Percentiles rank a stretch among this genome's conserved stretches.
phyloP scores from a whole-genome alignment of 441 rosid genomes.

The Theobroma grandiflorum region DNA sequence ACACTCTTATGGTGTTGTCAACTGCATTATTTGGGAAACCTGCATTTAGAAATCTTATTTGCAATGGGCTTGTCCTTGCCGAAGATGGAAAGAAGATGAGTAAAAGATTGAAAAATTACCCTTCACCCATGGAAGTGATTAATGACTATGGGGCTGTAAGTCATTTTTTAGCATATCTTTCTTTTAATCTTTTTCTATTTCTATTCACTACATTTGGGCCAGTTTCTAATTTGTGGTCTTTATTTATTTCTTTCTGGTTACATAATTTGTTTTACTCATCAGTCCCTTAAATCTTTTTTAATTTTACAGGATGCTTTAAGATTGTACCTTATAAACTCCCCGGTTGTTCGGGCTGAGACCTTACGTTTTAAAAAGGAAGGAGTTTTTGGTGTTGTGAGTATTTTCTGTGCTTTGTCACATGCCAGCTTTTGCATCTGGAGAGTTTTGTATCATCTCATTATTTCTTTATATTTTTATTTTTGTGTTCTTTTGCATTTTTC shows the following conservation, averaged over 20 bases:
- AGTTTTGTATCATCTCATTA: slow-evolving; percentile 1
- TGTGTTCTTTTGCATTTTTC: slow-evolving; percentile 14
- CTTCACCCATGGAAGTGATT: slow-evolving; percentile 89
- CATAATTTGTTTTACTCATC: slow-evolving; percentile 24
- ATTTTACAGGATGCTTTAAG: slow-evolving; percentile 87
- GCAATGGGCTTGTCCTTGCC: slow-evolving; percentile 98
- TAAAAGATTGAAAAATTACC: slow-evolving; percentile 89
- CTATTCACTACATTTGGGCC: background rate
- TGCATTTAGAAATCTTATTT: slow-evolving; percentile 89
- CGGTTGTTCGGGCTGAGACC: slow-evolving; percentile 97
- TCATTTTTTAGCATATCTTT: background rate
- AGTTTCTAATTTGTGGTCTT: background rate
- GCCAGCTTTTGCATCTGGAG: slow-evolving; percentile 19
- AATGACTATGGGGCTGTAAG: slow-evolving; percentile 97
- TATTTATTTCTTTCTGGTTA: slow-evolving; percentile 17
- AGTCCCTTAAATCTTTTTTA: slow-evolving; percentile 22
- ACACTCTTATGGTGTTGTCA: slow-evolving; percentile 97
- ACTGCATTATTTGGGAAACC: slow-evolving; percentile 96
- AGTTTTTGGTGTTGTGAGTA: slow-evolving; percentile 93
- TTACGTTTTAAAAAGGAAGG: slow-evolving; percentile 94
- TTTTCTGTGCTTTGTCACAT: slow-evolving; percentile 18
- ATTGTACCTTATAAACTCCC: slow-evolving; percentile 94
- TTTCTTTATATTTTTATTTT: slow-evolving; percentile 15
- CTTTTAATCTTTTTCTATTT: background rate
- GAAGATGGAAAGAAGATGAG: slow-evolving; percentile 99